These are phyloP conservation scores for Suaeda aralocaspica DNA, from an alignment of 148 eudicot genomes.

Conservation along the genomic window DNA sequence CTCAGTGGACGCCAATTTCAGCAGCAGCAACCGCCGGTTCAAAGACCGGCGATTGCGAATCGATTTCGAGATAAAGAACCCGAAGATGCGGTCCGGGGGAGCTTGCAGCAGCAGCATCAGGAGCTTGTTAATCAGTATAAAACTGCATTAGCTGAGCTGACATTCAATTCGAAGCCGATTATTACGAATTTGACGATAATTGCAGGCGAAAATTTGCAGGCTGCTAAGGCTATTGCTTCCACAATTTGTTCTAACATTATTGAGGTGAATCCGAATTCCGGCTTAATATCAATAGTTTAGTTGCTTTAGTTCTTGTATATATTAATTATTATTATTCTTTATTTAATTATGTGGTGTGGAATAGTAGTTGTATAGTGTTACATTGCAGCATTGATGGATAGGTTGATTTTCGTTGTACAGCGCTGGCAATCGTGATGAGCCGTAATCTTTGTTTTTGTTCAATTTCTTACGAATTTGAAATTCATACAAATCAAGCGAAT, in stretches of 20 bases:
- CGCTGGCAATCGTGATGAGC: slow-evolving; percentile 5
- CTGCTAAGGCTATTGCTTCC: slow-evolving; percentile 73
- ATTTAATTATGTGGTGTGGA: too few relatives aligned
- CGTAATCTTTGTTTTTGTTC: background rate
- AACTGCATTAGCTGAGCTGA: slow-evolving; percentile 79
- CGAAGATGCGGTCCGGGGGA: slow-evolving; percentile 42
- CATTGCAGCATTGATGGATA: slow-evolving; percentile 22
- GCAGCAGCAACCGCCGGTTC: slow-evolving; percentile 24
- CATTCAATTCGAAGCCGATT: slow-evolving; percentile 95
- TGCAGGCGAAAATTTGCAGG: slow-evolving; percentile 84
- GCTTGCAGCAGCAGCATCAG: slow-evolving; percentile 46
- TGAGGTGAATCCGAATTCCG: slow-evolving; percentile 65
- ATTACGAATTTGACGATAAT: slow-evolving; percentile 92
- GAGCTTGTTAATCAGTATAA: slow-evolving; percentile 84
- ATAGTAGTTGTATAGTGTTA: slow-evolving; percentile 12
- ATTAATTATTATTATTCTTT: too few relatives aligned
- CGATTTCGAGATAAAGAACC: slow-evolving; percentile 35
- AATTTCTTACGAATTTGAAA: slow-evolving; percentile 2
- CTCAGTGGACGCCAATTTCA: slow-evolving; percentile 30
- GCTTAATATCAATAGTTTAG: slow-evolving; percentile 23
- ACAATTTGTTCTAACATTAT: slow-evolving; percentile 69
- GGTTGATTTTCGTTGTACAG: slow-evolving; percentile 4
- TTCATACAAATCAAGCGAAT: background rate
- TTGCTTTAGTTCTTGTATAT: slow-evolving; percentile 8
- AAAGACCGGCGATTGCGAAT: slow-evolving; percentile 19